Evolutionary conservation across 257 asterid genomes (phyloP).

Genomic region (Rubia yunnanensis): DNA sequence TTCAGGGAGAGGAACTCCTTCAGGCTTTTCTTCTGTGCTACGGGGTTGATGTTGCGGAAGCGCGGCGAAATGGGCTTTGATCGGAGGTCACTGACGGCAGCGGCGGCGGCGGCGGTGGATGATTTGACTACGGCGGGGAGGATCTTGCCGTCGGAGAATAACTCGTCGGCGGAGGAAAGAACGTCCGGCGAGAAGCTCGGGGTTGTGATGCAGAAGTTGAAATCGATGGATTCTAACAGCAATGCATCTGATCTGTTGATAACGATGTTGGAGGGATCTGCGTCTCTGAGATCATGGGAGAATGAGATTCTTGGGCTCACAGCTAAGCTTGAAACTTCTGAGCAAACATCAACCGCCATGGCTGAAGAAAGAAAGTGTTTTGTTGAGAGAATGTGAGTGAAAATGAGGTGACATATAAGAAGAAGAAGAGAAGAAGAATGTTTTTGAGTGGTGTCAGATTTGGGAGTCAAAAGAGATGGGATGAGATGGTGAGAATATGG

Average conservation of each 20-base stretch:
- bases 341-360: conserved; percentile 68
- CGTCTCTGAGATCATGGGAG: conserved; percentile 55
- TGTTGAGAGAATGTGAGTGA: background rate
- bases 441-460: conserved; percentile 10
- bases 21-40: conserved; percentile 39
- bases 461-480: conserved; percentile 37
- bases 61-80: conserved; percentile 13
- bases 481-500: conserved; percentile 30
- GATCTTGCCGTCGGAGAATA: conserved; percentile 76
- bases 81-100: background rate
- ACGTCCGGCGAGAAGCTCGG: conserved; percentile 20
- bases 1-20: conserved; percentile 49
- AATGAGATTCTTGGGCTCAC: conserved; percentile 69
- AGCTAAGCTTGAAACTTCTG: conserved; percentile 36
- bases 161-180: conserved; percentile 70
- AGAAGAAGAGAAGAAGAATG: conserved; percentile 8
- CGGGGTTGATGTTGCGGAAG: conserved; percentile 2
- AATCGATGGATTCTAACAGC: conserved; percentile 48
- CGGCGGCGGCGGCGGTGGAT: background rate
- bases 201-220: conserved; percentile 45
- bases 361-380: background rate
- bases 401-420: conserved; percentile 2
- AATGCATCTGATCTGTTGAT: conserved; percentile 26
- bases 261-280: conserved; percentile 37
- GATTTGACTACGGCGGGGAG: conserved; percentile 53